Base-by-base conservation (phyloP, 352 stramenopile species). In the Globisporangium yorkense region DNA sequence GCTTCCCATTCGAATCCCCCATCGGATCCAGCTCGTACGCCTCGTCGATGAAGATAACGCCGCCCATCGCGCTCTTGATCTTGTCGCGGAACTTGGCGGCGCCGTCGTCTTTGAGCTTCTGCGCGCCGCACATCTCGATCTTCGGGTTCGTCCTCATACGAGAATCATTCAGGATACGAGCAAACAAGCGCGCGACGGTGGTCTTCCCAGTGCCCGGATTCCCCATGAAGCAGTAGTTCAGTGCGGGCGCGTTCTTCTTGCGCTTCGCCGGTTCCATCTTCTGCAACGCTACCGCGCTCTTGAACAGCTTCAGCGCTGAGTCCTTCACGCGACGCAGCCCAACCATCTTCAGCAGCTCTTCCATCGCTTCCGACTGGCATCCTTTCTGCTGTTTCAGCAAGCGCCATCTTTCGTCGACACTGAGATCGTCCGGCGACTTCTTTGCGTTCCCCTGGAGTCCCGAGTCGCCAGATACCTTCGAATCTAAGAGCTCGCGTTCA, bases 11-110 rank as follows among this genome's bases (percentile, higher is more conserved):
- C 21, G 73, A 72, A 48, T 96, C 84, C 6, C 65, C 70, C 7
- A 77, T 63, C 4, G 89, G 90, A 43, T 98, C 86, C 41, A 98
- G 55, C 35, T 94, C 80, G 56, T 97, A 97, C 43, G 89, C 89
- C 64, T 98, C 93, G 52, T 98, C 93, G 29, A 98, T 94, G 56
- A 98, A 97, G 13, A 98, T 64, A 15, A 96, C 84, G 35, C 90
- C 92, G 13, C 87, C 91, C 44, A 74, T 75, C 0, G 85, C 78
- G 6, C 66, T 61, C 37, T 82, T 39, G 7, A 98, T 71, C 27
- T 92, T 77, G 60, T 92, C 67, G 1, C 80, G 76, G 55, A 96
- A 96, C 31, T 89, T 75, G 8, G 74, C 65, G 7, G 71, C 51
- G 1, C 83, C 82, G 5, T 75, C 66, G 39, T 95, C 81, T 41